Evolutionary conservation across 148 eudicot genomes (phyloP), one percentile per base, ranked within the genome.

Genomic region (Silene latifolia): DNA sequence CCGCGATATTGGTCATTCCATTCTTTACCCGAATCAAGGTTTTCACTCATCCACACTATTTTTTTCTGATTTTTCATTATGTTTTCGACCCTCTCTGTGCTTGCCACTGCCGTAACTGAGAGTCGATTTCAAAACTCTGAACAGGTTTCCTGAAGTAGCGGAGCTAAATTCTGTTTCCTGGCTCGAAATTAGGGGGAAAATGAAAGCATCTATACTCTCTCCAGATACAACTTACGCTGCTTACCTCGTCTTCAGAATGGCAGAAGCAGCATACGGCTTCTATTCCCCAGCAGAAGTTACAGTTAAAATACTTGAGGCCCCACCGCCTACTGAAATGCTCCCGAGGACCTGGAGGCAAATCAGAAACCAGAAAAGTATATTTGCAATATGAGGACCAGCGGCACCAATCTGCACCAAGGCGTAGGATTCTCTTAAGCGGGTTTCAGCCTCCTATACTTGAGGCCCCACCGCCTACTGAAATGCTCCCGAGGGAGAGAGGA

Each of bases 1-100:
- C 90, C 90, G 8, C 35, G 39, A 53, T 88, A 87, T 56, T 92
- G 97, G 97, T 48, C 77, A 51, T 92, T 93, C 94, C 74, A 69
- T 63, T 69, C 86, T 11, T 21, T 56, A 7, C 84, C 84, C 0
- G 25, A 51, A 51, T 56, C 47, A 19, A 67, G 57, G 39, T 53
- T 15, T 67, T 48, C 47, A 24, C n/a, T 24, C 20, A 5, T 1
- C 4, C 19, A 27, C n/a, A 27, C 29, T 27, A 27, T n/a, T n/a
- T n/a, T n/a, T n/a, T n/a, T n/a, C n/a, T n/a, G n/a, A n/a, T n/a
- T n/a, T n/a, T n/a, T n/a, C n/a, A n/a, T n/a, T n/a, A n/a, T n/a
- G n/a, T n/a, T n/a, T n/a, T n/a, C n/a, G n/a, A n/a, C n/a, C n/a
- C n/a, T n/a, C n/a, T n/a, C n/a, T n/a, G n/a, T n/a, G n/a, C n/a